phyloP scores from a whole-genome alignment of 805 yeast genomes.

The Candida berthetii region DNA sequence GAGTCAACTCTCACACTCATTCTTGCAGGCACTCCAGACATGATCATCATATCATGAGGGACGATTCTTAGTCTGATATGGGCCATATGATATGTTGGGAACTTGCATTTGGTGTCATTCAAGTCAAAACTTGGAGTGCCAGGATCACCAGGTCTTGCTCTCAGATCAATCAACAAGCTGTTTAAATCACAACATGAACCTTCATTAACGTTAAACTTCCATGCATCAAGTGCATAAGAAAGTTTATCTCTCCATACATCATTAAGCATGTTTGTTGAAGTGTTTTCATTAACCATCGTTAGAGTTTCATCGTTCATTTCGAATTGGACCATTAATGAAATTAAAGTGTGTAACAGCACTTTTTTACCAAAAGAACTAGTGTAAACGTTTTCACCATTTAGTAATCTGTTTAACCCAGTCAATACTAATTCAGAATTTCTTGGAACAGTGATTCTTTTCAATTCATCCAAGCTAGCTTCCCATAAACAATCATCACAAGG shows the following conservation, averaged over 20 bases:
- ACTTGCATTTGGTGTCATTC: constrained; percentile 42
- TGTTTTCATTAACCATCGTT: constrained; percentile 2
- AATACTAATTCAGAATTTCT: constrained; percentile 1
- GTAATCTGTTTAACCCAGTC: constrained; percentile 34
- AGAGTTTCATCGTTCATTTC: constrained; percentile 45
- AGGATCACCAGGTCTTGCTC: constrained; percentile 6
- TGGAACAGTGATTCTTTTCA: constrained; percentile 35
- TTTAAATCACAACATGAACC: constrained; percentile 5
- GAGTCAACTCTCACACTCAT: constrained; percentile 55
- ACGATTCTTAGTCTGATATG: constrained; percentile 61
- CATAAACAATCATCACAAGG: constrained; percentile 54
- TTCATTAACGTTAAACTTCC: constrained; percentile 30
- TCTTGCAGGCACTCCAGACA: constrained; percentile 69
- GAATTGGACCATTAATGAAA: constrained; percentile 58
- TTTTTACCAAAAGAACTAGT: constrained; percentile 48
- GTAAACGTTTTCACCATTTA: constrained; percentile 2
- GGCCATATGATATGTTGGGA: constrained; percentile 60
- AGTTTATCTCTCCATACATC: constrained; percentile 56
- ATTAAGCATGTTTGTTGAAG: constrained; percentile 1
- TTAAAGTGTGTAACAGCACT: constrained; percentile 53
- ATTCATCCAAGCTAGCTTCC: constrained; percentile 47
- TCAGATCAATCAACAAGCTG: constrained; percentile 1
- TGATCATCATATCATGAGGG: constrained; percentile 66
- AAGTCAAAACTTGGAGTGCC: constrained; percentile 21
- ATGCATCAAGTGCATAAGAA: constrained; percentile 58